A percentile compares a stretch with the other conserved stretches of the same genome.
These are phyloP conservation scores for Acacia concinna DNA, from an alignment of 331 rosid genomes.

Conservation along the genomic window DNA sequence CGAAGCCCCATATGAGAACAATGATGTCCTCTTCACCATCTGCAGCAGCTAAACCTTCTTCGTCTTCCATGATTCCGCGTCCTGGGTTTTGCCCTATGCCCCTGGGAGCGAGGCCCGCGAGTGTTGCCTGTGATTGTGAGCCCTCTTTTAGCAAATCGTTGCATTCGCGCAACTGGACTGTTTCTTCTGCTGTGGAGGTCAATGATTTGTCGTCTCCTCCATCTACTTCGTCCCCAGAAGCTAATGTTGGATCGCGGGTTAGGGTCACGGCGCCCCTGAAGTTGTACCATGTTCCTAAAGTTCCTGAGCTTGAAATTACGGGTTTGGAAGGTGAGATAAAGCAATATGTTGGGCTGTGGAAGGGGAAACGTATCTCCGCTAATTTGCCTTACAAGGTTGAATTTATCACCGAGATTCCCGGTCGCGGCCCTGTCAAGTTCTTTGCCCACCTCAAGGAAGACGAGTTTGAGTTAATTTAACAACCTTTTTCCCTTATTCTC, in stretches of 20 bases:
- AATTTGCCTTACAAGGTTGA: constrained; percentile 86
- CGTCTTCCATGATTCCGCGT: constrained; percentile 21
- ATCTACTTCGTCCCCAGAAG: constrained; percentile 35
- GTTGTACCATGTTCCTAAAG: constrained; percentile 82
- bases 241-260: constrained; percentile 70
- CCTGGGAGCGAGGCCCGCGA: constrained; percentile 28
- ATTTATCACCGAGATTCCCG: constrained; percentile 60
- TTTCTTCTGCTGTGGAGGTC: constrained; percentile 38
- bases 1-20: constrained; percentile 19
- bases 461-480: constrained; percentile 64
- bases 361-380: constrained; percentile 84
- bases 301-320: constrained; percentile 61
- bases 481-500: neutral
- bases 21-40: neutral
- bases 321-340: constrained; percentile 82
- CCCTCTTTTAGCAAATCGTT: constrained; percentile 40
- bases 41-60: neutral
- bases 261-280: constrained; percentile 81
- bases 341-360: constrained; percentile 86
- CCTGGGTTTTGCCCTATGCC: neutral
- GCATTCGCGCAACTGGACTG: constrained; percentile 37
- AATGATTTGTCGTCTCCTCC: constrained; percentile 29
- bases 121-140: constrained; percentile 40
- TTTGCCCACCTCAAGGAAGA: constrained; percentile 90
- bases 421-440: constrained; percentile 88